phyloP scores from a whole-genome alignment of 331 rosid species.

The Rhamnella rubrinervis region DNA sequence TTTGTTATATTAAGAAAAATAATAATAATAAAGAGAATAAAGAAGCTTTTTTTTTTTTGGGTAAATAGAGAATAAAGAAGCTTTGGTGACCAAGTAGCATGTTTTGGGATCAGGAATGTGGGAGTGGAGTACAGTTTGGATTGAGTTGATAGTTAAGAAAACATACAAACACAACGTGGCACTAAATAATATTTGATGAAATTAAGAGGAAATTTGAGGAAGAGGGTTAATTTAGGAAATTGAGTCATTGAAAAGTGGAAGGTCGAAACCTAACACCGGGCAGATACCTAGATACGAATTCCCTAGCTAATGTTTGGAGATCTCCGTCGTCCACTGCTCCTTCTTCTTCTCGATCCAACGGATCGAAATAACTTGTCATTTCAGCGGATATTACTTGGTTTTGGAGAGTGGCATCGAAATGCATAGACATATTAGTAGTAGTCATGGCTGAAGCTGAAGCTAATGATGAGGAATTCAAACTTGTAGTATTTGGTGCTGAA shows the following conservation, averaged over 20 bases:
- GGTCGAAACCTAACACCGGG: conserved; percentile 61
- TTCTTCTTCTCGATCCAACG: conserved; percentile 9
- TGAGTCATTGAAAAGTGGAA: conserved; percentile 2
- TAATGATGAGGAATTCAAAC: conserved; percentile 21
- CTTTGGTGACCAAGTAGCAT: too few species aligned
- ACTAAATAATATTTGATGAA: too few species aligned
- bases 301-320: conserved; percentile 50
- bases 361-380: conserved; percentile 27
- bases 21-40: too few species aligned
- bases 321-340: conserved; percentile 19
- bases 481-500: conserved; percentile 18
- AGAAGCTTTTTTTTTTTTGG: too few species aligned
- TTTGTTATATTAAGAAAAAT: too few species aligned
- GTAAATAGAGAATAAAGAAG: too few species aligned
- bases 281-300: conserved; percentile 57
- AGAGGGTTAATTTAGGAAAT: too few species aligned
- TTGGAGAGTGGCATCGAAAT: conserved; percentile 40
- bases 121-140: too few species aligned
- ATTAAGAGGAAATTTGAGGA: too few species aligned
- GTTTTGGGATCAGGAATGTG: too few species aligned
- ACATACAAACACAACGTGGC: too few species aligned
- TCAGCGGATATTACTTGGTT: conserved; percentile 30
- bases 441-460: conserved; percentile 18
- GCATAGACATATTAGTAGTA: conserved; percentile 20
- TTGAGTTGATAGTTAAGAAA: too few species aligned